Evolutionary conservation across 192 early-diverging fungal genomes (phyloP).

Genomic region (Thamnidium elegans): DNA sequence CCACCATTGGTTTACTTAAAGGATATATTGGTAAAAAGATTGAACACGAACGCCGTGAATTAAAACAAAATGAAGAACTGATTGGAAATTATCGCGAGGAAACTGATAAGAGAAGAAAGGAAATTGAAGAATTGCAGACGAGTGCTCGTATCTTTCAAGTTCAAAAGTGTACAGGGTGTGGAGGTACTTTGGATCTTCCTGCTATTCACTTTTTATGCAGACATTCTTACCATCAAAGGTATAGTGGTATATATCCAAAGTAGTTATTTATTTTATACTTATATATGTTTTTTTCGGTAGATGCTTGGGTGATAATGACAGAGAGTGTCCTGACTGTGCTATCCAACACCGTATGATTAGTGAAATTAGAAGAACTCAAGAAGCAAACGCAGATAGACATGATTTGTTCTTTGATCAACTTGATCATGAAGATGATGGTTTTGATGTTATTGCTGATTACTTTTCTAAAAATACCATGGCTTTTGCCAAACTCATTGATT

Average conservation of each 20-base stretch:
- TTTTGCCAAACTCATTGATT: slow-evolving; percentile 59
- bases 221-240: slow-evolving; percentile 92
- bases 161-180: slow-evolving; percentile 71
- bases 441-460: slow-evolving; percentile 85
- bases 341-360: slow-evolving; percentile 80
- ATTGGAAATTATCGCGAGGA: slow-evolving; percentile 81
- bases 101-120: slow-evolving; percentile 65
- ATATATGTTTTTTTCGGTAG: slow-evolving; percentile 15
- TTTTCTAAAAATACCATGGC: slow-evolving; percentile 85
- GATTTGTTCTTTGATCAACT: slow-evolving; percentile 82
- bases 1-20: slow-evolving; percentile 85
- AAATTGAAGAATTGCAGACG: slow-evolving; percentile 81
- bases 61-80: slow-evolving; percentile 59
- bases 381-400: slow-evolving; percentile 70
- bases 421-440: slow-evolving; percentile 77
- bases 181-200: slow-evolving; percentile 80
- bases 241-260: slow-evolving; percentile 44
- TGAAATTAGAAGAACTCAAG: slow-evolving; percentile 76
- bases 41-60: slow-evolving; percentile 62
- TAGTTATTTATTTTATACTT: neutral
- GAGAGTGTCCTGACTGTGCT: slow-evolving; percentile 78
- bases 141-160: slow-evolving; percentile 71
- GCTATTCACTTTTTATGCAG: slow-evolving; percentile 92
- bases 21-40: slow-evolving; percentile 81
- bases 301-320: slow-evolving; percentile 54